A percentile compares a stretch with the other conserved stretches of the same genome.
Conservation (phyloP, 2,329 filamentous ascomycete species). For the Sporothrix luriei region DNA sequence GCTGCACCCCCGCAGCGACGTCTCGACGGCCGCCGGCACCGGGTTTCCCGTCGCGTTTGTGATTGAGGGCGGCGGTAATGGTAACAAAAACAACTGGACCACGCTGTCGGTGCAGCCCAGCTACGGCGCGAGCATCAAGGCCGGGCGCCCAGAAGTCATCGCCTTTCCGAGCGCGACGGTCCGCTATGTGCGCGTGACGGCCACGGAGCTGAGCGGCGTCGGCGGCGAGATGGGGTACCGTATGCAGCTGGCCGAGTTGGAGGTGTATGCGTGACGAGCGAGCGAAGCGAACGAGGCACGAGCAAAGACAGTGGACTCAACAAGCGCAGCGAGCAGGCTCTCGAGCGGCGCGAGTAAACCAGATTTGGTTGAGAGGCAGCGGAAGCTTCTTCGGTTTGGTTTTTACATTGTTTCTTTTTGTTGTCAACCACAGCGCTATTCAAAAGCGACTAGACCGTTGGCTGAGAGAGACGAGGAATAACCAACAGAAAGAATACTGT, state of each 20-base stretch:
- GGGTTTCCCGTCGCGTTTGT: slow-evolving; percentile 1
- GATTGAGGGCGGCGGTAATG: too few relatives aligned
- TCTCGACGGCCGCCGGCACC: slow-evolving; percentile 7
- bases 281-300: neutral
- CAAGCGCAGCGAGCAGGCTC: too few relatives aligned
- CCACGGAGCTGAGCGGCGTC: slow-evolving; percentile 8
- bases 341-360: too few relatives aligned
- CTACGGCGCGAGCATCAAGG: slow-evolving; percentile 25
- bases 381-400: too few relatives aligned
- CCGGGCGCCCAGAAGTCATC: slow-evolving; percentile 11
- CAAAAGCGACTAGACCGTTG: too few relatives aligned
- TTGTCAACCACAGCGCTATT: too few relatives aligned
- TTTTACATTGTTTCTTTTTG: too few relatives aligned
- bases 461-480: too few relatives aligned
- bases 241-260: slow-evolving; percentile 16
- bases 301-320: too few relatives aligned
- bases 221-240: slow-evolving; percentile 9
- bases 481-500: too few relatives aligned
- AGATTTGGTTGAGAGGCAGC: too few relatives aligned
- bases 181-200: slow-evolving; percentile 15
- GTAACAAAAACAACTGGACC: too few relatives aligned
- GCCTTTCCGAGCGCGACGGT: neutral
- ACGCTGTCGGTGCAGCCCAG: slow-evolving; percentile 18
- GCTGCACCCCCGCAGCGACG: slow-evolving; percentile 21
- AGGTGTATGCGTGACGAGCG: neutral